Evolutionary conservation across 805 yeast genomes (phyloP), one percentile per base, ranked within the genome.

Genomic region (Debaryomyces hansenii): DNA sequence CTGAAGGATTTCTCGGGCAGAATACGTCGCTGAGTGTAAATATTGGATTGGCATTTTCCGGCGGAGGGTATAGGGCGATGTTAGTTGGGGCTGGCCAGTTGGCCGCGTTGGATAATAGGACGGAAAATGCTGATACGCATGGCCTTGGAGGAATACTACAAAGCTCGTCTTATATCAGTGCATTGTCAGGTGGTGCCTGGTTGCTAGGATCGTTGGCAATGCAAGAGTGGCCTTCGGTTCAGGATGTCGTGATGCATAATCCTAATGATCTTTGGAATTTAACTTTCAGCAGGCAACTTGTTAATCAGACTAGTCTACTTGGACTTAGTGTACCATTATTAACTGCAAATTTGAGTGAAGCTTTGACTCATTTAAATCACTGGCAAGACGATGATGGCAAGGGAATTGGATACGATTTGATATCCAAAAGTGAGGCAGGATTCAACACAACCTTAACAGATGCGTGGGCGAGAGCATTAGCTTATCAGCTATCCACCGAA

Each of bases 181-280:
- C 92, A 7, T 75, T 89, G 32, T 84, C 91, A 12, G 96, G 96
- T 28, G 96, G 96, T 21, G 78, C 87, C 11, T 89, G 96, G 96
- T 70, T 87, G 41, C 72, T 88, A 21, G 85, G 88, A 1, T 77
- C 91, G 8, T 64, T 89, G 27, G 81, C 79, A 0, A 71, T 78
- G 59, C 87, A 89, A 61, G 82, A 84, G 59, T 90, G 86, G 83
- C 80, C 90, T 8, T 71, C 86, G 10, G 80, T 88, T 20, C 84
- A 83, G 53, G 81, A 72, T 2, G 78, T 88, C 20, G 70, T 70
- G 2, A 48, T 64, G 35, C 63, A 66, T 16, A 51, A 67, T 42
- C 59, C 62, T 3, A 38, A 62, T 41, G 66, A 67, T 47, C 42
- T 67, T 7, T 71, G 74, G 77, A 67, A 70, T 49, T 50, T 67